These are phyloP conservation scores for Gossypium schwendimanii DNA, from an alignment of 441 rosid genomes.

Conservation along the genomic window DNA sequence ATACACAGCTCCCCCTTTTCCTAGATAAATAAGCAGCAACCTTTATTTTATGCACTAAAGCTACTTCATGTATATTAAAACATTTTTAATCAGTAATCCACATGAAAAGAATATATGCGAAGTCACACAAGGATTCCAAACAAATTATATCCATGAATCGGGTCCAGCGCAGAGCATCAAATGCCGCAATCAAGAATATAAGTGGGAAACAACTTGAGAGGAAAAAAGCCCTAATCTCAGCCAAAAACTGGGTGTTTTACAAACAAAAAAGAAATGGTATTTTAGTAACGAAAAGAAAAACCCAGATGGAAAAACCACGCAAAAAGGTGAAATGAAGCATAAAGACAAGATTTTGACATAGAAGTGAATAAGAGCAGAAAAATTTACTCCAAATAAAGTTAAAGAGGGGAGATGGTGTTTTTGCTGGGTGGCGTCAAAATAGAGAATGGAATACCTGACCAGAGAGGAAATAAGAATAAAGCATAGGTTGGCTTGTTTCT, in stretches of 20 bases:
- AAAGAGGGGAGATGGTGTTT: background rate
- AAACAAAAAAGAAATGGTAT: background rate
- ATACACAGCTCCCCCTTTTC: background rate
- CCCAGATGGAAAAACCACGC: constrained; percentile 23
- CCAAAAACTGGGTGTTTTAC: background rate
- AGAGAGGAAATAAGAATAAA: background rate
- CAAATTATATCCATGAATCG: constrained; percentile 7
- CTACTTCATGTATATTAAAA: background rate
- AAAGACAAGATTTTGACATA: constrained; percentile 13
- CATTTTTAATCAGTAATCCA: background rate
- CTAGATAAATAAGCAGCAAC: background rate
- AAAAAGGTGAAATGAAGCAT: constrained; percentile 17
- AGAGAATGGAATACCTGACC: background rate
- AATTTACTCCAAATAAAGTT: background rate
- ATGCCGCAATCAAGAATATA: constrained; percentile 13
- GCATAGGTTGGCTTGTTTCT: no score
- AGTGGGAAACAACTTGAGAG: constrained; percentile 1
- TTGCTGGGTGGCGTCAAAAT: background rate
- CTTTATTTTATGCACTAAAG: background rate
- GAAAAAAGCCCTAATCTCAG: constrained; percentile 10
- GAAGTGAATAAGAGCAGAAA: background rate
- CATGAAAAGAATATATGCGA: constrained; percentile 27
- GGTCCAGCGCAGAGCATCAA: constrained; percentile 14
- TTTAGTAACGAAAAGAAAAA: constrained; percentile 18
- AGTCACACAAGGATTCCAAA: constrained; percentile 16